A percentile compares a stretch with the other conserved stretches of the same genome.
These are phyloP conservation scores for Komagataella populi DNA, from an alignment of 805 yeast species.

Conservation along the genomic window DNA sequence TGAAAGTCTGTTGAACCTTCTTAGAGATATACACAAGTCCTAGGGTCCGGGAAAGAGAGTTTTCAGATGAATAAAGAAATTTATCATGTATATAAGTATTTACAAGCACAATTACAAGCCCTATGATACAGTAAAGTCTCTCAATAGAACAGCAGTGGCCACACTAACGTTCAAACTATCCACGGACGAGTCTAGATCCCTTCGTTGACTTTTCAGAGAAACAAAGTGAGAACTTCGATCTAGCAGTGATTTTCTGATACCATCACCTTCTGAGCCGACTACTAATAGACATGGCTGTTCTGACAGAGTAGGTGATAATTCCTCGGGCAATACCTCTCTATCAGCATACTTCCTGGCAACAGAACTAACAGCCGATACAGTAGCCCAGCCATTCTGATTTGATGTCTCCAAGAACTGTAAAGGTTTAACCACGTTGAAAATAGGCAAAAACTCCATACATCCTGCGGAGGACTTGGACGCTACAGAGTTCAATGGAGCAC, in stretches of 20 bases:
- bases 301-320: slow-evolving; percentile 28
- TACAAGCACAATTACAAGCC: not conserved
- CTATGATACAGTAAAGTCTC: slow-evolving; percentile 6
- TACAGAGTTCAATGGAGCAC: slow-evolving; percentile 65
- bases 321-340: slow-evolving; percentile 23
- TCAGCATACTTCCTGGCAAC: slow-evolving; percentile 15
- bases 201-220: slow-evolving; percentile 18
- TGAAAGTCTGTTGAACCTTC: not conserved
- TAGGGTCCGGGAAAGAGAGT: not conserved
- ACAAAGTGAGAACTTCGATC: slow-evolving; percentile 41
- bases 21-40: not conserved
- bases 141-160: slow-evolving; percentile 62
- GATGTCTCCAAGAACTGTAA: slow-evolving; percentile 46
- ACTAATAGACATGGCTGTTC: slow-evolving; percentile 54
- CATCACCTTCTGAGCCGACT: slow-evolving; percentile 78
- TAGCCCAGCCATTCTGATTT: slow-evolving; percentile 51
- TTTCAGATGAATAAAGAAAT: not conserved
- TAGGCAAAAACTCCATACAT: slow-evolving; percentile 59
- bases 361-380: slow-evolving; percentile 46
- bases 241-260: slow-evolving; percentile 56
- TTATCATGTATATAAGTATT: not conserved
- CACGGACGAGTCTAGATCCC: slow-evolving; percentile 22
- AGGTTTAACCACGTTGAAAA: slow-evolving; percentile 46
- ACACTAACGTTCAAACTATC: slow-evolving; percentile 87
- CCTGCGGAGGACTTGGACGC: slow-evolving; percentile 79